These are phyloP conservation scores for Bacterosira constricta DNA, from an alignment of 108 stramenopile genomes.

Conservation along the genomic window DNA sequence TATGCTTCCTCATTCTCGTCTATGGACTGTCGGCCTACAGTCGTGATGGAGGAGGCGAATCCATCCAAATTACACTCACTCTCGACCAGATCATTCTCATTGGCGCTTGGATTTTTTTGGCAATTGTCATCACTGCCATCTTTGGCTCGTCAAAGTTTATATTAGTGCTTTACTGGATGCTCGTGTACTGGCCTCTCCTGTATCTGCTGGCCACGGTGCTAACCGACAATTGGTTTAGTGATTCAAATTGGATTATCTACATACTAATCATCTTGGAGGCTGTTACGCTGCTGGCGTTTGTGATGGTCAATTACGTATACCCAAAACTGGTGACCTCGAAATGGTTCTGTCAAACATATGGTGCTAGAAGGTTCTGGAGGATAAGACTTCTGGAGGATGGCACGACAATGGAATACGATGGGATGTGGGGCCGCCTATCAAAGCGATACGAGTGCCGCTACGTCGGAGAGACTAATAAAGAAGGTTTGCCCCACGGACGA, in stretches of 20 bases:
- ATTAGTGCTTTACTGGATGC: slow-evolving; percentile 42
- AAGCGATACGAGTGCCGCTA: slow-evolving; percentile 44
- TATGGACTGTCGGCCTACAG: slow-evolving; percentile 17
- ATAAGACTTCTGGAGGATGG: slow-evolving; percentile 28
- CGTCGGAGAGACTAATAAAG: slow-evolving; percentile 33
- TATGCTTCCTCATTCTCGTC: slow-evolving; percentile 4
- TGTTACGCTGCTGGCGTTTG: slow-evolving; percentile 23
- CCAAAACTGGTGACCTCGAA: slow-evolving; percentile 29
- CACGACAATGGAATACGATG: slow-evolving; percentile 29
- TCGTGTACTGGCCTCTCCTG: slow-evolving; percentile 50
- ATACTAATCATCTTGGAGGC: slow-evolving; percentile 36
- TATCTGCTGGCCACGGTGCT: slow-evolving; percentile 17
- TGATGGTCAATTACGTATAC: slow-evolving; percentile 35
- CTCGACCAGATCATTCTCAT: slow-evolving; percentile 12
- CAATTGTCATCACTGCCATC: slow-evolving; percentile 25
- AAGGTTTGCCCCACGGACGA: slow-evolving; percentile 51
- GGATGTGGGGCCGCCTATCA: slow-evolving; percentile 3
- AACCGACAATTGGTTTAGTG: slow-evolving; percentile 2
- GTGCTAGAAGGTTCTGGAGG: slow-evolving; percentile 32
- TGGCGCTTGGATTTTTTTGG: slow-evolving; percentile 22
- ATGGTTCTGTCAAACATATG: slow-evolving; percentile 35
- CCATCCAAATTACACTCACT: slow-evolving; percentile 1
- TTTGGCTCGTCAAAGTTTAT: slow-evolving; percentile 25
- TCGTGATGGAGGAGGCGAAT: background rate
- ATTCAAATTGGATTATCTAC: slow-evolving; percentile 1